Percentiles rank a stretch among this genome's conserved stretches.
Evolutionary conservation across 2,329 filamentous ascomycete species (phyloP).

Genomic region (Aspergillus sclerotialis): DNA sequence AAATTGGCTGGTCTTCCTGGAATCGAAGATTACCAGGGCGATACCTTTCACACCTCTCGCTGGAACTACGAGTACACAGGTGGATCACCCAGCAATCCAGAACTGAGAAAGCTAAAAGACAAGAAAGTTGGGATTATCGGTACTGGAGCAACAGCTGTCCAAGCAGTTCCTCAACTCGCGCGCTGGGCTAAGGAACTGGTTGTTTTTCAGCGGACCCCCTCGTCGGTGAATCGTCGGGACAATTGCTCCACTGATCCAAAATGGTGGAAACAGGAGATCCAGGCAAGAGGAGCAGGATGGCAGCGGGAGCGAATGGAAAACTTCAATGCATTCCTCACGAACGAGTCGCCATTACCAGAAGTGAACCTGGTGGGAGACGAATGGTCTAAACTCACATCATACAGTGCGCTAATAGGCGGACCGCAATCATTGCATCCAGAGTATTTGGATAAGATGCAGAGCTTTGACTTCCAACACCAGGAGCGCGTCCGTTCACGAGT

Average conservation of each 20-base stretch:
- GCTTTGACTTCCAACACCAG: slow-evolving; percentile 35
- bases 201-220: slow-evolving; percentile 39
- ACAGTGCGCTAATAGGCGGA: slow-evolving; percentile 11
- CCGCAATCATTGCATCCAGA: slow-evolving; percentile 12
- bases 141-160: slow-evolving; percentile 39
- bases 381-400: slow-evolving; percentile 15
- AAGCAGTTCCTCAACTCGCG: slow-evolving; percentile 34
- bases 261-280: slow-evolving; percentile 2
- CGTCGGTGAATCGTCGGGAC: slow-evolving; percentile 26
- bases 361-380: slow-evolving; percentile 19
- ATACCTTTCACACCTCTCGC: slow-evolving; percentile 16
- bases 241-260: slow-evolving; percentile 18
- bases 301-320: slow-evolving; percentile 21
- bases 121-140: slow-evolving; percentile 40
- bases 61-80: slow-evolving; percentile 15
- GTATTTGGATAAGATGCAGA: slow-evolving; percentile 16
- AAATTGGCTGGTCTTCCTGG: slow-evolving; percentile 18
- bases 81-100: slow-evolving; percentile 1
- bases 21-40: slow-evolving; percentile 14
- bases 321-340: slow-evolving; percentile 17
- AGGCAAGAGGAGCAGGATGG: slow-evolving; percentile 11
- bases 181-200: slow-evolving; percentile 24
- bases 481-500: slow-evolving; percentile 43
- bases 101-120: slow-evolving; percentile 8
- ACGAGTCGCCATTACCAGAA: slow-evolving; percentile 3